Base-by-base conservation (phyloP, 495 filamentous ascomycete species). In the Aspergillus egyptiacus region DNA sequence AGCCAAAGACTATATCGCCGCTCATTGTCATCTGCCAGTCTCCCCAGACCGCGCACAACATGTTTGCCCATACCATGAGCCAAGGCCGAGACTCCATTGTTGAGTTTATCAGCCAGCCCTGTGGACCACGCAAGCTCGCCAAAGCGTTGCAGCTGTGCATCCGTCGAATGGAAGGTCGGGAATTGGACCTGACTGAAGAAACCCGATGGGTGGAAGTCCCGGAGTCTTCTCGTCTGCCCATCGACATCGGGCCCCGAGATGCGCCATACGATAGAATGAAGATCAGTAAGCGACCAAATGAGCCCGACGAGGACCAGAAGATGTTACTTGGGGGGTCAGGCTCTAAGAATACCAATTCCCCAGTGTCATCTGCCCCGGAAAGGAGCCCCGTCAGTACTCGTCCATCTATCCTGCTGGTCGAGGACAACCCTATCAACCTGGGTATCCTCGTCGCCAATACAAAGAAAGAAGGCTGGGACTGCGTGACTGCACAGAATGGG, bases 401-500 rank as follows among this genome's bases (percentile, higher is more conserved):
- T 19, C 38, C 42, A 30, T 17, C 33, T 5, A 51, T 65, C 5
- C 53, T 72, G 0, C 47, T 70, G 2, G 68, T 71, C 0, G 69
- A 72, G 31, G 68, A 72, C 41, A 73, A 73, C 49, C 48, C 60
- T 0, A 47, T 71, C 6, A 72, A 71, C 45, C 57, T 72, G 1
- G 31, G 62, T 13, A 35, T 71, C 6, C 57, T 66, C 0, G 30
- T 37, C 17, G 55, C 55, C 13, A 63, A 74, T 38, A 73, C 77
- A 52, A 60, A 63, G 13, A 74, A 72, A 38, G 51, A 60, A 7
- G 14, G 53, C 38, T 33, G 56, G 55, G 44, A 40, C 38, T 72
- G 43, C 47, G 17, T 33, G 25, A 56, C 49, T 0, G 80, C 78
- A 0, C 51, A 57, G 13, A 75, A 83, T 50, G 81, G 81, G 3